Evolutionary conservation across 1,284 basidiomycete genomes (phyloP), one percentile per base, ranked within the genome.

Genomic region (Peniophora sp.): DNA sequence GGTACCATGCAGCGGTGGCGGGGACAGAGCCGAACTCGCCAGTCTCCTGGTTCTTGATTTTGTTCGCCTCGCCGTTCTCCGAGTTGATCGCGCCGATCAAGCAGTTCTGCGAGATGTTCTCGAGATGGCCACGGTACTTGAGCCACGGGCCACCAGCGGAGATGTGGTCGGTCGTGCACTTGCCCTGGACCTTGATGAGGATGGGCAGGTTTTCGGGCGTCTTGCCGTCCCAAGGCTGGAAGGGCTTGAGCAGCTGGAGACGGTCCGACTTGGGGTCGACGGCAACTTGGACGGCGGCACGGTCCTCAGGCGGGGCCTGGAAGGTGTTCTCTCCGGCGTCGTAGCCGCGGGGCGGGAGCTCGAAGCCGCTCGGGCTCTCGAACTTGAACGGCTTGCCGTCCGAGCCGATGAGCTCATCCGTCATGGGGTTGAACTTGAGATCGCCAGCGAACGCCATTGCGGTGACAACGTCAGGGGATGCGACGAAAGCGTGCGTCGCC

Each of bases 301-400:
- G 89, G 70, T 99, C 91, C 47, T 68, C 72, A 41, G 97, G 96
- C 52, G 97, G 95, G 56, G 91, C 78, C 74, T 97, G 93, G 89
- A 93, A 99, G 56, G 95, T 98, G 75, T 98, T 79, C 75, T 97
- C 80, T 59, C 97, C 97, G 25, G 95, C 83, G 77, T 98, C 96
- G 69, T 96, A 99, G 53, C 97, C 96, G 57, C 80, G 79, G 54
- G 94, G 85, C 59, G 97, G 96, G 55, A 99, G 92, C 70, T 97
- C 94, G 62, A 86, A 76, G 59, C 96, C 97, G 53, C 77, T 71
- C 52, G 96, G 96, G 64, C 89, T 85, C 24, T 85, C 80, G 78
- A 99, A 98, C 79, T 90, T 95, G 89, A 99, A 99, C 58, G 85
- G 79, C 74, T 97, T 97, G 79, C 96, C 96, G 68, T 97, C 92